A percentile compares a stretch with the other conserved stretches of the same genome.
These are phyloP conservation scores for Schwanniomyces vanrijiae DNA, from an alignment of 805 yeast species.

Conservation along the genomic window DNA sequence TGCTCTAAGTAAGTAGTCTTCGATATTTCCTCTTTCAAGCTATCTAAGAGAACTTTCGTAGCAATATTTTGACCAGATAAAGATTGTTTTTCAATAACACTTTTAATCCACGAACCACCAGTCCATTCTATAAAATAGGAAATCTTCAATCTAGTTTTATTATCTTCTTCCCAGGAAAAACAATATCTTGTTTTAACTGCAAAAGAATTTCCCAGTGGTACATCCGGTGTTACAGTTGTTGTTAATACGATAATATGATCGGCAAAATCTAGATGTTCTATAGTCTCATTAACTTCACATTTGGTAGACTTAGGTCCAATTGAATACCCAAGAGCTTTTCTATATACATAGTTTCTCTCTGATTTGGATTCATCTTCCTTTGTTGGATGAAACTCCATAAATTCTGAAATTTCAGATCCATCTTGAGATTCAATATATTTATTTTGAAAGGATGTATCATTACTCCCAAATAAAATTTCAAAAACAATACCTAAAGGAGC, in stretches of 20 bases:
- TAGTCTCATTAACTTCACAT: conserved; percentile 62
- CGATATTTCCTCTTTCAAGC: conserved; percentile 32
- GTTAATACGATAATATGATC: conserved; percentile 60
- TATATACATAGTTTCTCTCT: conserved; percentile 61
- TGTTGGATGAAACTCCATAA: conserved; percentile 30
- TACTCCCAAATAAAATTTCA: conserved; percentile 66
- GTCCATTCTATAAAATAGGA: conserved; percentile 86
- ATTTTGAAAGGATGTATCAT: conserved; percentile 40
- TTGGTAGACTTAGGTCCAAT: conserved; percentile 93
- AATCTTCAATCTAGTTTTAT: conserved; percentile 58
- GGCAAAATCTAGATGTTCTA: conserved; percentile 54
- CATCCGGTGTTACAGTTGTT: conserved; percentile 82
- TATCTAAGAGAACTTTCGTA: conserved; percentile 48
- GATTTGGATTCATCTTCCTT: conserved; percentile 38
- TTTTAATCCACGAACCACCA: conserved; percentile 88
- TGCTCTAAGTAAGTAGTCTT: conserved; percentile 17
- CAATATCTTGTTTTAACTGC: conserved; percentile 70
- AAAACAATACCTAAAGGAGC: conserved; percentile 81
- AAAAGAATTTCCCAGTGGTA: conserved; percentile 88
- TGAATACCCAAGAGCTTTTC: conserved; percentile 73
- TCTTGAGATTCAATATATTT: conserved; percentile 42
- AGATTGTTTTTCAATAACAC: conserved; percentile 84
- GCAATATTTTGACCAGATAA: conserved; percentile 73
- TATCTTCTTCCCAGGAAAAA: conserved; percentile 71
- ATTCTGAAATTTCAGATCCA: conserved; percentile 46